Evolutionary conservation across 192 early-diverging fungal species (phyloP), one percentile per base, ranked within the genome.

Genomic region (Coemansia sp.): DNA sequence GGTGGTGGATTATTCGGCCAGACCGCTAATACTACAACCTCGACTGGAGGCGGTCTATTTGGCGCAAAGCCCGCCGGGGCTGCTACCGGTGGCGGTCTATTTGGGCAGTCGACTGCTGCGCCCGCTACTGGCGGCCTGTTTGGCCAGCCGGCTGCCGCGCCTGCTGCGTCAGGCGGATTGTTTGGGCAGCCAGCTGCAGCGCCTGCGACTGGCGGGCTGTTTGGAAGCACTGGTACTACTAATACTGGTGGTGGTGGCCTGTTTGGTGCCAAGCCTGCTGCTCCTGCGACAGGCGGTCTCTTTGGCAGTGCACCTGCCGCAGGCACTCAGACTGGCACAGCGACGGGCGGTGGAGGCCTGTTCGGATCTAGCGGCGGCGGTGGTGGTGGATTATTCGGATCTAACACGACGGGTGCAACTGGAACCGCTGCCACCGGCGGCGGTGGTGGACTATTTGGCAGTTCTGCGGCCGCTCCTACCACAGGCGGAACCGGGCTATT

Each of bases 1-100:
- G 69, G 68, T 2, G 68, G 71, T n/a, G 58, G 71, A 13, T 36
- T 69, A 22, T 81, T 81, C 44, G 72, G 78, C 10, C 44, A 44
- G 52, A 64, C 43, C 11, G 39, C 62, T 1, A 57, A 60, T 55
- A 36, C 71, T 3, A 24, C 44, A 13, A 47, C 33, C 66, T 20
- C 67, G 16, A 65, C 40, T 11, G 70, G 36, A 31, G 84, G 69
- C 11, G 75, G 79, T 1, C 67, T 85, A 8, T 86, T 84, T 62
- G 83, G 85, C 43, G 60, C 62, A 27, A 62, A 33, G 12, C 36
- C 65, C 5, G 60, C 60, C 10, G 24, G 33, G 1, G 15, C 72
- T 10, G 44, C 41, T 15, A 53, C 20, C n/a, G n/a, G n/a, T 3
- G 66, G 64, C 22, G 62, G 75, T 0, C 13, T 73, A 11, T 74